Evolutionary conservation across 208 protist genomes (phyloP).

Genomic region (Balamuthia mandrillaris): DNA sequence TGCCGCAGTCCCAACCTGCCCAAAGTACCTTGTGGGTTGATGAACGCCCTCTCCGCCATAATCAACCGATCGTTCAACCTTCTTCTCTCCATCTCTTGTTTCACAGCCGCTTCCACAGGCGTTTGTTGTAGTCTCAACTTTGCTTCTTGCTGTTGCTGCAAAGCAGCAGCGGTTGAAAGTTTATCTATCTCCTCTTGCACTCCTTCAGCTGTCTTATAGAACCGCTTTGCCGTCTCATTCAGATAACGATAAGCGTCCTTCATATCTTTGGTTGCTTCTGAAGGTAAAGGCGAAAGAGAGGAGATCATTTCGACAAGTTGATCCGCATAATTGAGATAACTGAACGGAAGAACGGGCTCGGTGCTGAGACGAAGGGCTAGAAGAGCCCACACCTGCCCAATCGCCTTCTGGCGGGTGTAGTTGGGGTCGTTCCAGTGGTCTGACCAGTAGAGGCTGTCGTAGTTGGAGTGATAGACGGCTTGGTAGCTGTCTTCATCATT

Average conservation of each 20-base stretch:
- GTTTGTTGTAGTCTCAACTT: neutral
- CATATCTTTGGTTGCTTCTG: neutral
- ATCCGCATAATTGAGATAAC: neutral
- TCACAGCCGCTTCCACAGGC: neutral
- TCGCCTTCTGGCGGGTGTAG: neutral
- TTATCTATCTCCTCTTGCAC: neutral
- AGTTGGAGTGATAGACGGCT: conserved; percentile 40
- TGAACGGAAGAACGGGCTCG: neutral
- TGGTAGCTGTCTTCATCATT: neutral
- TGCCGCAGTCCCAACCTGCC: neutral
- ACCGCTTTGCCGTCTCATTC: neutral
- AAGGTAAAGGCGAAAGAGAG: neutral
- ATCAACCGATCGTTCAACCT: conserved; percentile 1
- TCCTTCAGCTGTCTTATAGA: neutral
- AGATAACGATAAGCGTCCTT: neutral
- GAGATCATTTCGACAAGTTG: neutral
- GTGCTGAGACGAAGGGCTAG: neutral
- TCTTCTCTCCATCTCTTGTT: neutral
- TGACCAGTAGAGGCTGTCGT: conserved; percentile 40
- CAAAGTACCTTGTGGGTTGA: neutral
- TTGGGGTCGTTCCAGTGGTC: conserved; percentile 5
- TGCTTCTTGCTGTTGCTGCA: neutral
- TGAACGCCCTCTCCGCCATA: conserved; percentile 1
- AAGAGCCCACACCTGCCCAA: neutral
- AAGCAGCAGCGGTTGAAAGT: neutral